A percentile compares a stretch with the other conserved stretches of the same genome.
These are phyloP conservation scores for Neurospora sp. DNA, from an alignment of 2,329 filamentous ascomycete genomes.

Conservation along the genomic window DNA sequence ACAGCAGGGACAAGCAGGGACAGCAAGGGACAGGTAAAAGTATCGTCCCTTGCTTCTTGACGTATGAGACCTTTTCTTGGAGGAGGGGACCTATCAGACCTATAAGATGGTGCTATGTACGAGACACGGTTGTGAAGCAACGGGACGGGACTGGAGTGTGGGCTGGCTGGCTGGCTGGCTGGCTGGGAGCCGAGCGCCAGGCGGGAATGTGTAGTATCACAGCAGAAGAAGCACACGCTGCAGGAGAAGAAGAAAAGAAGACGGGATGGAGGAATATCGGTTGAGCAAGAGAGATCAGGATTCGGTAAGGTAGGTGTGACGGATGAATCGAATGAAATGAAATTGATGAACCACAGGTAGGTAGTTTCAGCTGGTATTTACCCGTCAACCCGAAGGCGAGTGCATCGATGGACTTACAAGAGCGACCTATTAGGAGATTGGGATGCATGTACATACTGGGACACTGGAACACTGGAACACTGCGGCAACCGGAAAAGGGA, in stretches of 20 bases:
- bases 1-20: neutral
- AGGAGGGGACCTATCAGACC: neutral
- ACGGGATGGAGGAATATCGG: neutral
- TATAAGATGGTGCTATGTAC: neutral
- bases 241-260: neutral
- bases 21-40: too few relatives aligned
- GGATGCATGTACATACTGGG: neutral
- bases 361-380: neutral
- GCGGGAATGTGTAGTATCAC: neutral
- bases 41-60: neutral
- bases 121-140: neutral
- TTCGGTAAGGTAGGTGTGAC: neutral
- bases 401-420: neutral
- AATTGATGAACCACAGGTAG: neutral
- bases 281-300: neutral
- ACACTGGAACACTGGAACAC: neutral
- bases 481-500: neutral
- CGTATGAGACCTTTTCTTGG: neutral
- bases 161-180: neutral
- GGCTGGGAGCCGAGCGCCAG: neutral
- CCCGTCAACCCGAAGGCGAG: neutral
- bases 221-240: neutral
- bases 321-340: neutral
- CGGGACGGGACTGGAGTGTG: neutral
- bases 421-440: neutral